Evolutionary conservation across 805 yeast species (phyloP), one percentile per base, ranked within the genome.

Genomic region (Wickerhamomyces mucosus): DNA sequence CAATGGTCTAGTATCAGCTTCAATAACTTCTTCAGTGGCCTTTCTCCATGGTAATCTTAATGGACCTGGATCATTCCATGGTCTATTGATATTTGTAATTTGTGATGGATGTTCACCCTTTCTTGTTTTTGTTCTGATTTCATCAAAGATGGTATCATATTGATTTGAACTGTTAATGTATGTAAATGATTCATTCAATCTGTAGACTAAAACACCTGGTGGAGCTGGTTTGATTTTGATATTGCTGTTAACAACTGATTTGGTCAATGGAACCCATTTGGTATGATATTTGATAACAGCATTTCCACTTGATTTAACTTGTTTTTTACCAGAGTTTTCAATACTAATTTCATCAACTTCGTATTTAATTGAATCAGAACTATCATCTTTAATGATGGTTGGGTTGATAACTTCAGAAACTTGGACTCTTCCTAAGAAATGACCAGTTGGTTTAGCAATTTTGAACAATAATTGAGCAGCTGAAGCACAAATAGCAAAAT

Each of bases 31-130:
- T 35, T 47, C 26, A 38, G 44, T 21, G 48, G 45, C 23, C 20
- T 46, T 41, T 20, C 37, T 43, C 38, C 45, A 42, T 27, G 45
- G 47, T 15, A 53, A 49, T 3, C 38, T 38, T 21, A 63, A 59
- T 21, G 74, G 82, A 40, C 94, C 94, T 13, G 86, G 86, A 48
- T 86, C 89, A 51, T 86, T 86, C 95, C 96, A 88, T 14, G 95
- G 88, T 41, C 86, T 69, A 35, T 78, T 78, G 36, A 62, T 42
- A 44, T 62, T 49, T 35, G 45, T 54, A 30, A 50, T 39, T n/a
- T 43, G 47, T 6, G 39, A 42, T 7, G 52, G 40, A n/a, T 60
- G 42, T 32, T 66, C 63, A 18, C 86, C 86, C 32, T 80, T 69
- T 43, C 68, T 68, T 2, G 94, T 82, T 8, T 50, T 34, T 26